Conservation (phyloP, 306 rosid species). For the Prunus kanzakura region DNA sequence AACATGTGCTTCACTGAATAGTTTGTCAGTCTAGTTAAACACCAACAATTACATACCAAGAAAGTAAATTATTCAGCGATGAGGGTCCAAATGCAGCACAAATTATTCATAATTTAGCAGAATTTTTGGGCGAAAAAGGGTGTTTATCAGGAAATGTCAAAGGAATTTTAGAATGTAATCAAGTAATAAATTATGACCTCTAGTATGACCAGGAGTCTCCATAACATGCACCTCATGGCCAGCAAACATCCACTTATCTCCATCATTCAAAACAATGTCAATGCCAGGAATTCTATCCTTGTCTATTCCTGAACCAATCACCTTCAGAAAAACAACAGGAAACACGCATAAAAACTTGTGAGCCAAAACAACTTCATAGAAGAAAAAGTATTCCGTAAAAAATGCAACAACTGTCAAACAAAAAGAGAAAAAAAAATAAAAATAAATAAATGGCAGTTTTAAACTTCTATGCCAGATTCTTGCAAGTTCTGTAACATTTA, state of each 20-base stretch:
- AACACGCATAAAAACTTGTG: neutral
- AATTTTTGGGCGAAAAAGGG: neutral
- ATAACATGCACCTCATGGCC: conserved; percentile 88
- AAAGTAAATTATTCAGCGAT: neutral
- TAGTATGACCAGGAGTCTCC: conserved; percentile 93
- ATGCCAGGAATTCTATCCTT: conserved; percentile 79
- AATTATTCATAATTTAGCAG: neutral
- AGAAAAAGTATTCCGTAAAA: neutral
- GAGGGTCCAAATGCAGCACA: neutral
- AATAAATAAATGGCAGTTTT: neutral
- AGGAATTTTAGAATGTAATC: conserved; percentile 10
- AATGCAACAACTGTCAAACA: neutral
- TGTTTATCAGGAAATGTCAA: neutral
- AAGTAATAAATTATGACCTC: conserved; percentile 46
- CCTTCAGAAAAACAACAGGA: conserved; percentile 40
- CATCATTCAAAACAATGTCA: conserved; percentile 75
- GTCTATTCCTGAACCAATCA: conserved; percentile 80
- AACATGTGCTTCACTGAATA: neutral
- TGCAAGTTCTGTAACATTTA: too few species aligned
- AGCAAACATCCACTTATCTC: conserved; percentile 99
- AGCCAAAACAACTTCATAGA: neutral
- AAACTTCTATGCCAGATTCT: neutral
- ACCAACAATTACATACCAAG: neutral
- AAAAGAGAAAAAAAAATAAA: neutral
- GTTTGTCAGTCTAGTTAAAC: neutral